These are phyloP conservation scores for Tetrapyrgos nigripes DNA, from an alignment of 1,284 basidiomycete species.

Conservation along the genomic window DNA sequence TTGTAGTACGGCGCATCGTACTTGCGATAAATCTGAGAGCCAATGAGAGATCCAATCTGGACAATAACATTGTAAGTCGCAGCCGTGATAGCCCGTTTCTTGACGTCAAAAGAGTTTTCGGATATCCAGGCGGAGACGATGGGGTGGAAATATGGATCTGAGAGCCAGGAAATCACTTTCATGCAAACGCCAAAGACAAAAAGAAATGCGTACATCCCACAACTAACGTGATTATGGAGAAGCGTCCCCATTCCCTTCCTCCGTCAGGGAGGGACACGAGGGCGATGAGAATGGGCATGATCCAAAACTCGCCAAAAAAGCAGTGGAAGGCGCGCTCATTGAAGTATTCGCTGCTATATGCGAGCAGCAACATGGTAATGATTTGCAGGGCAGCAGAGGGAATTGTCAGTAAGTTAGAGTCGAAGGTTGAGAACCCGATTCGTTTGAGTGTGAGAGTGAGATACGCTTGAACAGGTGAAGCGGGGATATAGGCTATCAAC, in stretches of 20 bases:
- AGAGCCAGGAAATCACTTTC: not conserved
- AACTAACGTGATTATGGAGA: not conserved
- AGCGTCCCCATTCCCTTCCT: not conserved
- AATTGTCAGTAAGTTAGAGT: constrained; percentile 6
- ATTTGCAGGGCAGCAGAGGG: constrained; percentile 4
- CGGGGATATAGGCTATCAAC: constrained; percentile 1
- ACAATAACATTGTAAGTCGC: not conserved
- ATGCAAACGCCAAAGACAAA: not conserved
- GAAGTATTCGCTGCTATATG: not conserved
- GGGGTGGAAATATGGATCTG: not conserved
- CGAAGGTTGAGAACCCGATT: constrained; percentile 4
- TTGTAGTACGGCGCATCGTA: constrained; percentile 2
- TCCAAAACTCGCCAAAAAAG: not conserved
- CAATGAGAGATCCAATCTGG: not conserved
- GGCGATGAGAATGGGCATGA: not conserved
- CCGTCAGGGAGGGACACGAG: not conserved
- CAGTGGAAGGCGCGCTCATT: not conserved
- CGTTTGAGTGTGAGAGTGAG: constrained; percentile 1
- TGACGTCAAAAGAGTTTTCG: not conserved
- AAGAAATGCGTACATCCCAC: not conserved
- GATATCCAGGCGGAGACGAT: constrained; percentile 1
- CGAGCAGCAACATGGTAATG: constrained; percentile 1
- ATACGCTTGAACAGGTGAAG: not conserved
- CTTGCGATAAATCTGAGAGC: not conserved
- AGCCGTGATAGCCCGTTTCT: not conserved